Conservation (phyloP, 768 basidiomycete species). For the Rhodotorula graminis region DNA sequence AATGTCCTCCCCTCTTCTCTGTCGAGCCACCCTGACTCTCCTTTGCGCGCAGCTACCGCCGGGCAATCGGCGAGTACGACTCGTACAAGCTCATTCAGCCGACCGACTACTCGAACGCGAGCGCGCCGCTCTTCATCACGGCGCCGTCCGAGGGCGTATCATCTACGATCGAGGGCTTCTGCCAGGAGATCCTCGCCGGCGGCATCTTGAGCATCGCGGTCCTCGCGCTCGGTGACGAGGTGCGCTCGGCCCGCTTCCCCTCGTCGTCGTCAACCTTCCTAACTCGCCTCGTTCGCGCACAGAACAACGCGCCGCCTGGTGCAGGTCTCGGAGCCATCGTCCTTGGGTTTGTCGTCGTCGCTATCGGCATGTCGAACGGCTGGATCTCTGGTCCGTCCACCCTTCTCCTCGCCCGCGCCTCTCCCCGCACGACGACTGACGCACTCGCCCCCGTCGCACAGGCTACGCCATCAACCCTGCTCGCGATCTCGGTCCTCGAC, state of each 20-base stretch:
- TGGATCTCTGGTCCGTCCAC: slow-evolving; percentile 9
- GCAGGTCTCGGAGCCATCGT: slow-evolving; percentile 38
- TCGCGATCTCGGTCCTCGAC: slow-evolving; percentile 26
- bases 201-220: slow-evolving; percentile 27
- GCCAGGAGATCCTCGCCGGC: slow-evolving; percentile 29
- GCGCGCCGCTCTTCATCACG: slow-evolving; percentile 29
- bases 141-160: neutral
- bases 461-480: slow-evolving; percentile 33
- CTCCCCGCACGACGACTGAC: no score
- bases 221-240: slow-evolving; percentile 35
- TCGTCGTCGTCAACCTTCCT: neutral
- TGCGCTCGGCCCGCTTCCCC: neutral
- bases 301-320: slow-evolving; percentile 37
- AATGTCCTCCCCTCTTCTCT: no score
- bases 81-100: slow-evolving; percentile 18
- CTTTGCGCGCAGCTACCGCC: neutral
- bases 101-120: slow-evolving; percentile 6
- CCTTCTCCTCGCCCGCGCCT: no score
- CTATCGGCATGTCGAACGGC: slow-evolving; percentile 33
- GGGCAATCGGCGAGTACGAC: slow-evolving; percentile 28
- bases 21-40: no score
- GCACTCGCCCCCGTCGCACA: neutral
- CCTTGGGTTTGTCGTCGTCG: slow-evolving; percentile 31
- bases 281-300: neutral
- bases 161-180: slow-evolving; percentile 17